phyloP scores from a whole-genome alignment of 2,329 filamentous ascomycete genomes.

The Lachnellula subtilissima region DNA sequence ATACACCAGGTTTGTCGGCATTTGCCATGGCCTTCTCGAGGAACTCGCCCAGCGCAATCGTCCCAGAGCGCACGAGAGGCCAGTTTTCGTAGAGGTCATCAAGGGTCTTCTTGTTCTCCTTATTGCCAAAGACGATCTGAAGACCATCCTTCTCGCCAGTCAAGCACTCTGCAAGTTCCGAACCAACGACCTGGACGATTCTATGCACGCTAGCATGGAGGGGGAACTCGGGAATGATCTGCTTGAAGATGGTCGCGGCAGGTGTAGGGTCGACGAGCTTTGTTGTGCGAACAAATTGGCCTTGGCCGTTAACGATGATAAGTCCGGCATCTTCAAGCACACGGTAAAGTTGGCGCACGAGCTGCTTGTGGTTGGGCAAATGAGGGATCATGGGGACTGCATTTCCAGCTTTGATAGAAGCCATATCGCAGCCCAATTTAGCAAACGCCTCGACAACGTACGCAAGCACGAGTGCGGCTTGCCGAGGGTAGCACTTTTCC shows the following conservation, averaged over 20 bases:
- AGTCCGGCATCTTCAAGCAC: constrained; percentile 28
- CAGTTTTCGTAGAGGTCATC: constrained; percentile 23
- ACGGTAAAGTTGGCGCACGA: constrained; percentile 26
- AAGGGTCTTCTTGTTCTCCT: constrained; percentile 17
- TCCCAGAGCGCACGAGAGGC: constrained; percentile 15
- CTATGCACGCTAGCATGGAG: constrained; percentile 26
- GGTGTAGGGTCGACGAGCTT: constrained; percentile 6
- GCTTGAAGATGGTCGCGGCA: constrained; percentile 20
- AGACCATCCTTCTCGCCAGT: constrained; percentile 19
- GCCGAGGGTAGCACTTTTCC: constrained; percentile 25
- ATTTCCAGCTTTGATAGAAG: constrained; percentile 16
- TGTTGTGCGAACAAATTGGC: constrained; percentile 10
- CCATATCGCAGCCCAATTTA: constrained; percentile 28
- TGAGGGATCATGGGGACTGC: constrained; percentile 16
- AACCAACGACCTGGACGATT: constrained; percentile 18
- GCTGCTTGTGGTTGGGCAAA: constrained; percentile 26
- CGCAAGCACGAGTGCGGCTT: constrained; percentile 29
- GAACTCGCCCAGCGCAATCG: constrained; percentile 10
- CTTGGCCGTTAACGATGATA: constrained; percentile 2
- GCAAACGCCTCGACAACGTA: constrained; percentile 33
- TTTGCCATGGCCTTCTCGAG: constrained; percentile 3
- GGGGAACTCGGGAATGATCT: constrained; percentile 30
- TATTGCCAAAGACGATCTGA: constrained; percentile 22
- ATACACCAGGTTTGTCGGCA: not conserved
- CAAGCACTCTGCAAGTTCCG: constrained; percentile 19